Conservation (phyloP, 768 basidiomycete genomes). For the Russula earlei region DNA sequence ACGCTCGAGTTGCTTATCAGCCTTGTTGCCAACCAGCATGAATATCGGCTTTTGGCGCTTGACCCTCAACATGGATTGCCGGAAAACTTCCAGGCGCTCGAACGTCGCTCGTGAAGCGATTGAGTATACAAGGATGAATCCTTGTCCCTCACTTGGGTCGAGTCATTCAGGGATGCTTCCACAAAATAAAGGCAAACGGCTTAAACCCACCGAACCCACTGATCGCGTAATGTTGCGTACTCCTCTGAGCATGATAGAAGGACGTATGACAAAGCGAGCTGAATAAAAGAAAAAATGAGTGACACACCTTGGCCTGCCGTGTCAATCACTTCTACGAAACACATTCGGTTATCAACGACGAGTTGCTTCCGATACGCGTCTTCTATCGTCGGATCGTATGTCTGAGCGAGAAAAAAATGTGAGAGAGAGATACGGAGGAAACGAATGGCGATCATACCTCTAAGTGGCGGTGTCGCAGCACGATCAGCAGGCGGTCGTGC, state of each 20-base stretch:
- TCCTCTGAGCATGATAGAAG: conserved; percentile 56
- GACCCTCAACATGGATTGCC: conserved; percentile 82
- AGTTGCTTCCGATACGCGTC: conserved; percentile 95
- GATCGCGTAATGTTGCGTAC: conserved; percentile 91
- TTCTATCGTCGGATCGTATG: conserved; percentile 98
- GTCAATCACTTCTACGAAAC: conserved; percentile 94
- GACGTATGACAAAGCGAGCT: conserved; percentile 16
- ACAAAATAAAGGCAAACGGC: conserved; percentile 8
- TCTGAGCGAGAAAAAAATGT: conserved; percentile 36
- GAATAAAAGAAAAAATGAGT: not conserved
- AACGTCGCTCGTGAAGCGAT: conserved; percentile 92
- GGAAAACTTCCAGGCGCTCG: conserved; percentile 81
- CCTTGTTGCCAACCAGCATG: conserved; percentile 95
- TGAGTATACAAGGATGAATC: conserved; percentile 95
- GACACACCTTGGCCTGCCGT: conserved; percentile 90
- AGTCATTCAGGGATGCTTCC: conserved; percentile 10
- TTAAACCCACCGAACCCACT: conserved; percentile 85
- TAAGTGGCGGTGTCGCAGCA: conserved; percentile 25
- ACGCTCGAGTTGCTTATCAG: conserved; percentile 83
- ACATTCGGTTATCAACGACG: conserved; percentile 90
- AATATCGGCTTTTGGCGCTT: conserved; percentile 81
- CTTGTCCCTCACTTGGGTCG: conserved; percentile 76
- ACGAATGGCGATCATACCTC: conserved; percentile 38
- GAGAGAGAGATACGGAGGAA: conserved; percentile 4
- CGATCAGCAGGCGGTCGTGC: conserved; percentile 10